Evolutionary conservation across 1,284 basidiomycete genomes (phyloP), one percentile per base, ranked within the genome.

Genomic region (Phlebopus sp.): DNA sequence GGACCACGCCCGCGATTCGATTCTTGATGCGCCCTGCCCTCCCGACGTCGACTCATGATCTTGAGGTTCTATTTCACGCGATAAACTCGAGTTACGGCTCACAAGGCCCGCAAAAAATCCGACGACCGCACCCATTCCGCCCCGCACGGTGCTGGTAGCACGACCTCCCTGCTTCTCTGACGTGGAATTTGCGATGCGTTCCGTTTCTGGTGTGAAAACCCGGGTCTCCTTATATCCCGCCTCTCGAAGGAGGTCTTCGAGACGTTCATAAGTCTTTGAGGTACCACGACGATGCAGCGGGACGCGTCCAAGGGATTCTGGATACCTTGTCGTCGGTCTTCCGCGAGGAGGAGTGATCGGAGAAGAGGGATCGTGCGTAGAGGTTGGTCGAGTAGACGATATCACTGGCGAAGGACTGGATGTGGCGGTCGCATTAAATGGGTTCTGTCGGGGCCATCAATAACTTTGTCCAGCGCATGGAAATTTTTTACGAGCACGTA

Each of bases 141-240:
- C 63, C 15, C 62, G 55, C 46, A 61, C 45, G 40, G 53, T 56
- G 7, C 42, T 54, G 35, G 59, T 59, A 31, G 56, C 53, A 46
- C 56, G 52, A 17, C 53, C 53, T 44, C 62, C 65, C 15, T 59
- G 54, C 58, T 58, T 64, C 44, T 55, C 66, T 25, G 65, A 60
- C 32, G 66, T 57, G 5, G 60, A 56, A 8, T 59, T 58, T 19
- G 69, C 63, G 5, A 59, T 51, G 40, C 79, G 76, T 55, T 92
- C 88, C 0, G 75, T 71, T 65, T 92, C 89, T 5, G 92, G 90
- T 0, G 92, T 92, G 58, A 90, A 89, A 14, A 94, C 77, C 27
- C 91, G 77, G 0, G 90, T 92, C 63, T 93, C 91, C 65, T 90
- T 92, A 74, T 92, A 93, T 3, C 91, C 91, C 0, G 90, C 90